Evolutionary conservation across 2,329 filamentous ascomycete genomes (phyloP).

Genomic region (Lachnellula suecica): DNA sequence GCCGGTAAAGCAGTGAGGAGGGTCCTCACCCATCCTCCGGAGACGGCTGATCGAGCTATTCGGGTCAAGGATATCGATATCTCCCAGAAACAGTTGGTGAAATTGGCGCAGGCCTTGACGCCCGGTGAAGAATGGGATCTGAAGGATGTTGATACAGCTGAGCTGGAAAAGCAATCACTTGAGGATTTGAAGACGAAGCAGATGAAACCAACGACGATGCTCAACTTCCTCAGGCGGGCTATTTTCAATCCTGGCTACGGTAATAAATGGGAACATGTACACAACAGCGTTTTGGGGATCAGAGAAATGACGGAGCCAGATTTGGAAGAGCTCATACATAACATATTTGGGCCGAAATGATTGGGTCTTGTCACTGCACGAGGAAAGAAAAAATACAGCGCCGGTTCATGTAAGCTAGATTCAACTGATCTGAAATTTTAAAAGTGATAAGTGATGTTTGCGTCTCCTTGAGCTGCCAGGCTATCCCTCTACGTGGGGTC

Average conservation of each 20-base stretch:
- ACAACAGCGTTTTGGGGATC: constrained; percentile 42
- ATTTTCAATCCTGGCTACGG: constrained; percentile 34
- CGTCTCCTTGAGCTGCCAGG: no score
- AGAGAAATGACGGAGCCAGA: constrained; percentile 40
- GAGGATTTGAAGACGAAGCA: constrained; percentile 17
- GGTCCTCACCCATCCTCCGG: constrained; percentile 46
- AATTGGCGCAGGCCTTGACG: constrained; percentile 32
- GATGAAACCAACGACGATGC: constrained; percentile 31
- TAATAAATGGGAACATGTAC: constrained; percentile 36
- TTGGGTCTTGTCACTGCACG: no score
- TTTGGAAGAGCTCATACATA: constrained; percentile 34
- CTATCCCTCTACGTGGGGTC: no score
- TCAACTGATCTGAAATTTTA: no score
- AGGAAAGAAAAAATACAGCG: no score
- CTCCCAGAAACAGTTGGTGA: constrained; percentile 42
- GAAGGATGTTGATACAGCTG: constrained; percentile 17
- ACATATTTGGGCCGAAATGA: constrained; percentile 14
- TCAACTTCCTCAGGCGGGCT: constrained; percentile 33
- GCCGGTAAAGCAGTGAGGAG: constrained; percentile 50
- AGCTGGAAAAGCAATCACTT: constrained; percentile 18
- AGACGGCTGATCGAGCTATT: constrained; percentile 52
- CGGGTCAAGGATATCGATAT: constrained; percentile 45
- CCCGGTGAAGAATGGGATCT: constrained; percentile 29
- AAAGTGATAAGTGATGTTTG: no score
- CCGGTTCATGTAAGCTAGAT: no score